phyloP scores from a whole-genome alignment of 2,329 filamentous ascomycete species.

The Colletotrichum agaves region DNA sequence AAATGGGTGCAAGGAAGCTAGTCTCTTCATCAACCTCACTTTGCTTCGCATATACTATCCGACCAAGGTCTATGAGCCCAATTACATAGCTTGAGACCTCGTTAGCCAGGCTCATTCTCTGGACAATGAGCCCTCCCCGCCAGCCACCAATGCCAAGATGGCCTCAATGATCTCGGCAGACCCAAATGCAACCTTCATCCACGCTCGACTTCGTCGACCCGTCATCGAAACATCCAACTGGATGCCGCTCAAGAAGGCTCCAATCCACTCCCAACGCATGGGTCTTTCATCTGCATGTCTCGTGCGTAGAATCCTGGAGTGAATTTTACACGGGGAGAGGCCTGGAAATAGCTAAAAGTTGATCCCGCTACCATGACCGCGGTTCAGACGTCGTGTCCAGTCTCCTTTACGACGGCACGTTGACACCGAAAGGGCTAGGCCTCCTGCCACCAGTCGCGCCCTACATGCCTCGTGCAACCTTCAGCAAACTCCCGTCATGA shows the following conservation, averaged over 20 bases:
- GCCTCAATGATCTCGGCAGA: constrained; percentile 26
- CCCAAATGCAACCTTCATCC: not conserved
- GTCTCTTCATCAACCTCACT: not conserved
- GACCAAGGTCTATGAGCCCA: not conserved
- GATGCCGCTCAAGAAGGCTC: not conserved
- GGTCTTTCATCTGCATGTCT: constrained; percentile 7
- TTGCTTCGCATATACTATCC: not conserved
- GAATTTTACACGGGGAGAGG: not conserved
- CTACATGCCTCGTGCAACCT: constrained; percentile 8
- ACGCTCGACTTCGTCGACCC: constrained; percentile 10
- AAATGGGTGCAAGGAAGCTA: not conserved
- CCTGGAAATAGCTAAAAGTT: not conserved
- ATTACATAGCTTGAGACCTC: constrained; percentile 7
- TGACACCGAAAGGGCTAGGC: not conserved
- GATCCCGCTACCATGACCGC: constrained; percentile 1
- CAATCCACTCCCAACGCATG: constrained; percentile 4
- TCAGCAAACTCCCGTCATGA: not conserved
- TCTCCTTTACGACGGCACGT: constrained; percentile 20
- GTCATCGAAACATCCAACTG: constrained; percentile 19
- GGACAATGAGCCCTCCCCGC: not conserved
- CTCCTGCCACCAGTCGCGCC: not conserved
- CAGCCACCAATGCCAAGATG: constrained; percentile 23
- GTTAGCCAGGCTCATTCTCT: not conserved
- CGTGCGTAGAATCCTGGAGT: constrained; percentile 7
- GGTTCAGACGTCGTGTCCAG: constrained; percentile 22